phyloP scores from a whole-genome alignment of 192 early-diverging fungal genomes.

The Coemansia brasiliensis region DNA sequence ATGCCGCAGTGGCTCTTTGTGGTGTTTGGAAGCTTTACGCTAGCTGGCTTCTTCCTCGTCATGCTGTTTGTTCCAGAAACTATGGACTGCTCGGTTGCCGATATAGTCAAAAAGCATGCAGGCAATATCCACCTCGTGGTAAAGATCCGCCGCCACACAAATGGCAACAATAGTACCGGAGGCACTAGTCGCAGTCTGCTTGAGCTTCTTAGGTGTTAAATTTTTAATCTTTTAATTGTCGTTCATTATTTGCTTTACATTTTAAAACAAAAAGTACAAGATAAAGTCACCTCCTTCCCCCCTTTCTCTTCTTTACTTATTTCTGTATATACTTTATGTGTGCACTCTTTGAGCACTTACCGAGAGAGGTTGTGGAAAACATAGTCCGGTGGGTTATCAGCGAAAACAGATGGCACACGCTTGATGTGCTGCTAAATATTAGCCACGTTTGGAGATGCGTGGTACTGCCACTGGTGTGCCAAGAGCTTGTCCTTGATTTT shows the following conservation, averaged over 20 bases:
- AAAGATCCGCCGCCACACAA: background rate
- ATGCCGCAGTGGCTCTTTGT: constrained; percentile 55
- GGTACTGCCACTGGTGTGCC: background rate
- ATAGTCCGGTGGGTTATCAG: background rate
- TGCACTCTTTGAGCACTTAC: background rate
- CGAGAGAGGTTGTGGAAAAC: background rate
- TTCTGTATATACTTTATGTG: too few species aligned
- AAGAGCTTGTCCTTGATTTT: background rate
- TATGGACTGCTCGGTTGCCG: constrained; percentile 57
- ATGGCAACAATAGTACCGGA: background rate
- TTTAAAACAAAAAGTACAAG: too few species aligned
- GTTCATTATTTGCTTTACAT: too few species aligned
- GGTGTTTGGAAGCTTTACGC: constrained; percentile 61
- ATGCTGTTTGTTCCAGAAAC: constrained; percentile 74
- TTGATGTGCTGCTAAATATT: background rate
- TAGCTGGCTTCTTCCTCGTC: constrained; percentile 54
- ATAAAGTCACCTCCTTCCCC: too few species aligned
- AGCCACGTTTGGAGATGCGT: background rate
- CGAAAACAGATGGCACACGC: background rate
- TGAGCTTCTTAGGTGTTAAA: background rate
- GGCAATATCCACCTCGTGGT: constrained; percentile 31
- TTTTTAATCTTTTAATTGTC: background rate
- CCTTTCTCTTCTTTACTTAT: too few species aligned
- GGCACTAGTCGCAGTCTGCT: constrained; percentile 4
- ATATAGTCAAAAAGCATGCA: constrained; percentile 21